phyloP scores from a whole-genome alignment of 2,329 filamentous ascomycete species.

The Exserohilum turcica region DNA sequence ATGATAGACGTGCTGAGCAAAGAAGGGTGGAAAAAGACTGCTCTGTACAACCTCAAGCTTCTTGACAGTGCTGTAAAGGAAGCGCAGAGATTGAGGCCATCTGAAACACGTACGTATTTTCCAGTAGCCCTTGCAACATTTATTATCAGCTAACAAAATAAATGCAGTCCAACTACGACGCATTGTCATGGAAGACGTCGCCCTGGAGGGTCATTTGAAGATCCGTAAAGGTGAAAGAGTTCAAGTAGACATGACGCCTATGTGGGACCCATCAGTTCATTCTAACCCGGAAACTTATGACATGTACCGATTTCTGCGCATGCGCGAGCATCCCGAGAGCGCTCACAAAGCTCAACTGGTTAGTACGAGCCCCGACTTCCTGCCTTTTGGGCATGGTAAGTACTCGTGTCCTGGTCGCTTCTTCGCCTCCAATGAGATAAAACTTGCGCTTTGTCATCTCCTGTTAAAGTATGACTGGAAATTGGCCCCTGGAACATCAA shows the following conservation, averaged over 20 bases:
- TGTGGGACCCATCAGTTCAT: neutral
- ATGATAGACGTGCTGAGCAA: neutral
- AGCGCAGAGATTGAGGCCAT: neutral
- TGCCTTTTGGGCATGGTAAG: slow-evolving; percentile 22
- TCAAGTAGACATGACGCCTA: neutral
- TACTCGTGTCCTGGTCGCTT: slow-evolving; percentile 24
- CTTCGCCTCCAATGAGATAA: slow-evolving; percentile 27
- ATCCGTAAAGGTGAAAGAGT: neutral
- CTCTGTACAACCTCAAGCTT: neutral
- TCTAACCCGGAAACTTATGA: neutral
- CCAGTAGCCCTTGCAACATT: too few species aligned
- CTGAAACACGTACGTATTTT: neutral
- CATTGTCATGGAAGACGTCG: neutral
- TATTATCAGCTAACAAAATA: neutral
- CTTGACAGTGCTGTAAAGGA: slow-evolving; percentile 2
- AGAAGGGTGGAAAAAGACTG: neutral
- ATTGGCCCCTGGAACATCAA: neutral
- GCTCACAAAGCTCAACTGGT: neutral
- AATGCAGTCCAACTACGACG: neutral
- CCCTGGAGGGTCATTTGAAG: neutral
- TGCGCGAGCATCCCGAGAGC: neutral
- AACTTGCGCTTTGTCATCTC: slow-evolving; percentile 16
- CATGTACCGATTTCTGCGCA: neutral
- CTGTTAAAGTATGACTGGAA: neutral
- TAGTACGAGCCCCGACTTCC: slow-evolving; percentile 3